Percentiles rank a stretch among this genome's conserved stretches.
These are phyloP conservation scores for Penicillium aurantiogriseum DNA, from an alignment of 2,329 filamentous ascomycete genomes.

Conservation along the genomic window DNA sequence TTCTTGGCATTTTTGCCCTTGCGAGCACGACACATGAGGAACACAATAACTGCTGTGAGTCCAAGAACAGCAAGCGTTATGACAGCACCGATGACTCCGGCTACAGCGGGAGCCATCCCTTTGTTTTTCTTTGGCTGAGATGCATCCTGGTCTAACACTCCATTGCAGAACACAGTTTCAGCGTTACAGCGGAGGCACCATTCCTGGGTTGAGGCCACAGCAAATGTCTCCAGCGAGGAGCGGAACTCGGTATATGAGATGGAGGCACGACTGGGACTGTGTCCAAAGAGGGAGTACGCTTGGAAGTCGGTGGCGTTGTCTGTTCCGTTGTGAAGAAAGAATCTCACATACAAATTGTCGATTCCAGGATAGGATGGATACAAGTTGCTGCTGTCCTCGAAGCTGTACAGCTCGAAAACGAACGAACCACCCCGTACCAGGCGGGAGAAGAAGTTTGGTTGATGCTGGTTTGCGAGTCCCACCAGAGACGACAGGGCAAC, in stretches of 20 bases:
- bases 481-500: conserved; percentile 52
- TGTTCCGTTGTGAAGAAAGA: conserved; percentile 59
- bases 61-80: conserved; percentile 50
- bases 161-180: conserved; percentile 51
- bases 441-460: conserved; percentile 49
- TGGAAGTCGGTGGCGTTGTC: conserved; percentile 22
- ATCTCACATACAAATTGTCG: conserved; percentile 54
- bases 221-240: conserved; percentile 44
- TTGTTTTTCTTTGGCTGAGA: conserved; percentile 12
- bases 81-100: conserved; percentile 57
- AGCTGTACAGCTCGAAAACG: conserved; percentile 54
- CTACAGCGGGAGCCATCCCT: conserved; percentile 46
- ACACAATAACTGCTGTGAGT: conserved; percentile 40
- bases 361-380: conserved; percentile 40
- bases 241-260: conserved; percentile 54
- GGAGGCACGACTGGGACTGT: conserved; percentile 43
- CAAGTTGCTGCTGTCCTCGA: conserved; percentile 29
- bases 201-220: conserved; percentile 44
- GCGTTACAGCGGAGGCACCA: conserved; percentile 56
- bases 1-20: conserved; percentile 37
- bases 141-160: conserved; percentile 31
- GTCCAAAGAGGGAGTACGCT: conserved; percentile 10
- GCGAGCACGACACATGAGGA: conserved; percentile 48
- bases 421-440: conserved; percentile 51
- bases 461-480: conserved; percentile 38